phyloP scores from a whole-genome alignment of 202 grass and related monocot genomes.

The Cymbopogon flexuosus region DNA sequence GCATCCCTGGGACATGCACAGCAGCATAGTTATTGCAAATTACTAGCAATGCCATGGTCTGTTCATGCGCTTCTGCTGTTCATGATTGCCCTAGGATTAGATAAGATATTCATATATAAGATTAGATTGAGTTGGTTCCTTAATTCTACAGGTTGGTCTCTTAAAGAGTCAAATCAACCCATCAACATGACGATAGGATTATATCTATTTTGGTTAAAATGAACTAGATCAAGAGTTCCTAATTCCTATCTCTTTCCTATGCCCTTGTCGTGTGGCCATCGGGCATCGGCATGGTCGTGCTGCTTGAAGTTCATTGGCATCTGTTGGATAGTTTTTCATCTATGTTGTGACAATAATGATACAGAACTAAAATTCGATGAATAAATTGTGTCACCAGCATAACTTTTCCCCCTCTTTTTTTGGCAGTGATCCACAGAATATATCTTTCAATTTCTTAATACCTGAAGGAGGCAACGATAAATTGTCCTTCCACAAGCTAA shows the following conservation, averaged over 20 bases:
- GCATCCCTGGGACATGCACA: neutral
- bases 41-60: neutral
- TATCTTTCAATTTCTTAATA: conserved; percentile 78
- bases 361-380: neutral
- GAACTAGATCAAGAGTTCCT: neutral
- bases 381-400: neutral
- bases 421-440: conserved; percentile 56
- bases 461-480: conserved; percentile 54
- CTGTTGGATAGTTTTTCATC: neutral
- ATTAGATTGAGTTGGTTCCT: neutral
- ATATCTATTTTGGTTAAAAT: neutral
- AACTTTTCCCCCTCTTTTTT: conserved; percentile 19
- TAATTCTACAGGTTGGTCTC: neutral
- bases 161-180: neutral
- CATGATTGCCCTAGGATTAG: neutral
- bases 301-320: neutral
- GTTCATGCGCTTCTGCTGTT: neutral
- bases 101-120: neutral
- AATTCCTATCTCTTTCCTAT: neutral
- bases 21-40: neutral
- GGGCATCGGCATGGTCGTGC: neutral
- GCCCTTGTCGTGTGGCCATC: no score
- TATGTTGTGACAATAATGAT: neutral
- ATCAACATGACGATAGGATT: neutral
- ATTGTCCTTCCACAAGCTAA: conserved; percentile 65